Evolutionary conservation across 2,329 filamentous ascomycete genomes (phyloP).

Genomic region (Pseudogymnoascus sp.): DNA sequence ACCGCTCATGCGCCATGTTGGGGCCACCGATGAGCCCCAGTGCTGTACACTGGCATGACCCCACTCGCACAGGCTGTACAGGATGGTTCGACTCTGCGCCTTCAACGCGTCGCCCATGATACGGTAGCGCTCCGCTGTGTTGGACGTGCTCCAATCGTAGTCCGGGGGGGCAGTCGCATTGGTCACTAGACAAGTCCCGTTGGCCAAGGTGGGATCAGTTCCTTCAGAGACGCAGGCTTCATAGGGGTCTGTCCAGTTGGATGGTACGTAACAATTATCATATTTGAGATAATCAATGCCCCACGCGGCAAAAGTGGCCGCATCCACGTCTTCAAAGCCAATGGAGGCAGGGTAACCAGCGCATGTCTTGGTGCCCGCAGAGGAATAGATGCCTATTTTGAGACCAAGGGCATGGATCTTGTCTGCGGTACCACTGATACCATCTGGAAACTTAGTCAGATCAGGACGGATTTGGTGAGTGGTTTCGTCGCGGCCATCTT

Average conservation of each 20-base stretch:
- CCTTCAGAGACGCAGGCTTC: conserved; percentile 35
- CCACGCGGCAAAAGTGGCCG: conserved; percentile 50
- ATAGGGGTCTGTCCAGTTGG: conserved; percentile 33
- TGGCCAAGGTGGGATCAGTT: conserved; percentile 26
- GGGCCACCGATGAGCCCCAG: conserved; percentile 44
- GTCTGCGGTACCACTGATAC: conserved; percentile 47
- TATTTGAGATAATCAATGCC: conserved; percentile 54
- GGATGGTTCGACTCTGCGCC: conserved; percentile 37
- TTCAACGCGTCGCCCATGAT: conserved; percentile 47
- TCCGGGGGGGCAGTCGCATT: conserved; percentile 34
- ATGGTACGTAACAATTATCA: conserved; percentile 45
- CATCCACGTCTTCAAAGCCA: conserved; percentile 51
- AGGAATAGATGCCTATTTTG: conserved; percentile 58
- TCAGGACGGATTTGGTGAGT: conserved; percentile 42
- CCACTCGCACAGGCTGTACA: conserved; percentile 49
- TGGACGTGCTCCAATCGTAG: conserved; percentile 44
- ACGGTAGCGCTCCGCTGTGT: conserved; percentile 39
- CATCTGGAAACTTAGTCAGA: conserved; percentile 47
- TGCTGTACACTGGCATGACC: conserved; percentile 42
- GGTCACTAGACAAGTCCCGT: conserved; percentile 36
- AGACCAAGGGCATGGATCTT: conserved; percentile 49
- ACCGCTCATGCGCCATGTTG: conserved; percentile 40
- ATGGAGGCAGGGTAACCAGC: conserved; percentile 45
- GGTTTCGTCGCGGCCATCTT: conserved; percentile 34
- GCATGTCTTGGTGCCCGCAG: conserved; percentile 36